Evolutionary conservation across 768 basidiomycete species (phyloP), one percentile per base, ranked within the genome.

Genomic region (Suillus sp.): DNA sequence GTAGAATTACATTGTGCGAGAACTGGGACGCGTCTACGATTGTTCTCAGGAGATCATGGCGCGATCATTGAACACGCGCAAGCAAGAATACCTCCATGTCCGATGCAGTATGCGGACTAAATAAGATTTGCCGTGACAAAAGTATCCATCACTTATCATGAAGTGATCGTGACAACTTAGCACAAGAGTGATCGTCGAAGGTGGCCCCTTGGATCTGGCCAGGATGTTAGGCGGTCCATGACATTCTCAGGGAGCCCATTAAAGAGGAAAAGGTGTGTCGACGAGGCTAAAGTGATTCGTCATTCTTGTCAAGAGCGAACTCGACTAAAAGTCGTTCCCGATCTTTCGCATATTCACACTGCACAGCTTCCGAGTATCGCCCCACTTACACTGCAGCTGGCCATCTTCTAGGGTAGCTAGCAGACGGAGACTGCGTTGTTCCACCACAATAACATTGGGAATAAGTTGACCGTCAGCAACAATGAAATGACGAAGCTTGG

Each of bases 351-450:
- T 35, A 35, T n/a, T 54, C 32, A 4, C 34, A 22, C 34, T 8
- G 34, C 13, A 32, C 53, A 35, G 10, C 34, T 6, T 5, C n/a
- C 13, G 13, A 35, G 13, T 35, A 35, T 35, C 14, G 13, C 35
- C 13, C 53, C 34, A 22, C 10, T 22, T 25, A 20, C 51, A 22
- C 1, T 6, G 2, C 11, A 13, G 11, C 32, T 32, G 30, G 32
- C 2, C 1, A 2, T 2, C 18, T 53, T 54, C 53, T 54, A 54
- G 1, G 16, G n/a, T 13, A 7, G 53, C 53, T 20, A 54, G 34
- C 11, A 54, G 53, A 35, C 53, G 4, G 32, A 54, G 53, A 35
- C 53, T 54, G n/a, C 32, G 53, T 54, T 54, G n/a, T n/a, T n/a
- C n/a, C n/a, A n/a, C n/a, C n/a, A n/a, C n/a, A n/a, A n/a, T n/a